Evolutionary conservation across 2,329 filamentous ascomycete genomes (phyloP), one percentile per base, ranked within the genome.

Genomic region (Sarocladium brachiariae): DNA sequence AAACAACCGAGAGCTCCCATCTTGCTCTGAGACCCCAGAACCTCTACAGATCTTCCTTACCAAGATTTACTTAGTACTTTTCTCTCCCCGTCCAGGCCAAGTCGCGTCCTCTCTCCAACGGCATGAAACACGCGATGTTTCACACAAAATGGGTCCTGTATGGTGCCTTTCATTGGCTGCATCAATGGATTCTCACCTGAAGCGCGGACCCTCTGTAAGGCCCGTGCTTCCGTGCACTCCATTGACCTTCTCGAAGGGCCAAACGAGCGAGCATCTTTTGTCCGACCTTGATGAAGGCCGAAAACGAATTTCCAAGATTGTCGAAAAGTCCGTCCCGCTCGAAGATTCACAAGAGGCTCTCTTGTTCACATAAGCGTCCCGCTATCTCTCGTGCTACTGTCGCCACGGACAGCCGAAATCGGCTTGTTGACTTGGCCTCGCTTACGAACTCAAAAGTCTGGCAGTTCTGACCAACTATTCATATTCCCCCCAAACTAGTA

Each of bases 81-180:
- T n/a, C 10, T 13, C 18, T 11, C 27, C 43, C 21, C 21, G 43
- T 23, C 43, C 25, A 31, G 24, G n/a, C n/a, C 10, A 4, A 13
- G 13, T 8, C 21, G 5, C 21, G 7, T 33, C 43, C 25, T 33
- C 25, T 47, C 27, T 21, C 24, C 43, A 33, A 47, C 21, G 33
- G 19, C 16, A 31, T 47, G 43, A 47, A 47, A 47, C 43, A 33
- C 11, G n/a, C 43, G 43, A 13, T 47, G 43, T 47, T 47, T 47
- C 43, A 25, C 43, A 19, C 43, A 7, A 31, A 47, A 25, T 14
- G 43, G 43, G 19, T 5, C 43, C 6, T 3, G 4, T 4, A 18
- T 13, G n/a, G 13, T 9, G 18, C n/a, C 27, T 24, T n/a, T 16
- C 25, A 31, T 33, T 47, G 7, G 43, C 27, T 33, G 43, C 43